A percentile compares a stretch with the other conserved stretches of the same genome.
phyloP scores from a whole-genome alignment of 345 rosid species.

The Gossypium longicalyx region DNA sequence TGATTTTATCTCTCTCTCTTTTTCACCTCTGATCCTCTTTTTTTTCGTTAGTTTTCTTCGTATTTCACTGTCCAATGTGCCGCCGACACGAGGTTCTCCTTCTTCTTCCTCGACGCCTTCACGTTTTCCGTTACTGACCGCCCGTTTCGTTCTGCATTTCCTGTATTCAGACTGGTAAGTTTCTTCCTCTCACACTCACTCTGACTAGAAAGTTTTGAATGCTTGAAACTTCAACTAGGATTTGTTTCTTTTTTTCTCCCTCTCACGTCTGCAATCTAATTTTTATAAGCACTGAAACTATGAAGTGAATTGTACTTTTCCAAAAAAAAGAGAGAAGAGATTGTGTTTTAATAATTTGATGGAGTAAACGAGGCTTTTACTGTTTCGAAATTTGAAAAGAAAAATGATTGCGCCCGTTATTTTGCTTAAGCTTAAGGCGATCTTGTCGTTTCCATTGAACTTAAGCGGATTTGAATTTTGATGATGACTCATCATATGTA shows the following conservation, averaged over 20 bases:
- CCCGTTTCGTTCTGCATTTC: slow-evolving; percentile 22
- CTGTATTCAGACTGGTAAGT: slow-evolving; percentile 20
- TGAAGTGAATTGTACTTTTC: not conserved
- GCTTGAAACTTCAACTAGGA: not conserved
- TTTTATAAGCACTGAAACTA: no score
- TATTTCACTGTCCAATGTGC: not conserved
- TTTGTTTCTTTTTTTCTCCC: not conserved
- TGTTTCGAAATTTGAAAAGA: slow-evolving; percentile 17
- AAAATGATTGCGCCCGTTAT: not conserved
- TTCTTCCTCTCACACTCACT: not conserved
- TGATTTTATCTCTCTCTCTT: not conserved
- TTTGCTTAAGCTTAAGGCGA: slow-evolving; percentile 17
- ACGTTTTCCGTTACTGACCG: slow-evolving; percentile 13
- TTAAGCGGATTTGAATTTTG: not conserved
- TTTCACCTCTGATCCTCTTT: slow-evolving; percentile 16
- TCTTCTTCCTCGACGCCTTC: not conserved
- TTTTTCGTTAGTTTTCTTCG: not conserved
- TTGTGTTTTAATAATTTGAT: not conserved
- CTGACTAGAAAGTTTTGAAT: not conserved
- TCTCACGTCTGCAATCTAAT: not conserved
- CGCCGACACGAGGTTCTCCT: slow-evolving; percentile 31
- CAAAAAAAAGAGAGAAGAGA: not conserved
- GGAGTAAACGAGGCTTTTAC: not conserved
- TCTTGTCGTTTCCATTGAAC: slow-evolving; percentile 17
- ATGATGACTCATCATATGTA: slow-evolving; percentile 14